Conservation (phyloP, 495 filamentous ascomycete genomes). For the Penicillium taxi region DNA sequence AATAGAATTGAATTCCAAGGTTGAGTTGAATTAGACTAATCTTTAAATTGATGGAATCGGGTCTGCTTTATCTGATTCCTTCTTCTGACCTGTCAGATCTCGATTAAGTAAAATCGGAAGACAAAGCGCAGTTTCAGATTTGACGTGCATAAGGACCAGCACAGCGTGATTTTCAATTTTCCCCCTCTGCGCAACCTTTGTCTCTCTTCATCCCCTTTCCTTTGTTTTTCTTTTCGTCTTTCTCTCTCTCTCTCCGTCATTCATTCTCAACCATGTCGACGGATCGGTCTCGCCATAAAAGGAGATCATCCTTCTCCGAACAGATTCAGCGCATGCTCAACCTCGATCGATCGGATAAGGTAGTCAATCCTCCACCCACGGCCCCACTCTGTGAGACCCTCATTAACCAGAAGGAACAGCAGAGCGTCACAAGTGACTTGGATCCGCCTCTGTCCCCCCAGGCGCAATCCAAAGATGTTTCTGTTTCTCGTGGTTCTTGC, state of each 20-base stretch:
- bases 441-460: background rate
- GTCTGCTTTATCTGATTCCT: background rate
- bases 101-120: background rate
- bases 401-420: constrained; percentile 18
- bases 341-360: constrained; percentile 21
- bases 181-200: constrained; percentile 3
- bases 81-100: background rate
- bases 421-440: constrained; percentile 3
- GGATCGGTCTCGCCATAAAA: constrained; percentile 17
- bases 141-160: too few species aligned
- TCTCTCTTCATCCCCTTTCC: background rate
- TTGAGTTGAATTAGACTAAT: background rate
- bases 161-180: constrained; percentile 14
- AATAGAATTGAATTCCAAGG: background rate
- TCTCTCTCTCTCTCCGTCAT: constrained; percentile 6
- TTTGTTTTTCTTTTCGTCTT: background rate
- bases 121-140: too few species aligned
- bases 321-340: constrained; percentile 30
- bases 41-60: background rate
- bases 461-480: too few species aligned
- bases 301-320: constrained; percentile 30
- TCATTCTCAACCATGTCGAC: constrained; percentile 10
- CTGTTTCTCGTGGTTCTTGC: too few species aligned
- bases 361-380: constrained; percentile 10
- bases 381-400: background rate